Evolutionary conservation across 2,329 filamentous ascomycete species (phyloP).

Genomic region (Aspergillus pseudonomiae): DNA sequence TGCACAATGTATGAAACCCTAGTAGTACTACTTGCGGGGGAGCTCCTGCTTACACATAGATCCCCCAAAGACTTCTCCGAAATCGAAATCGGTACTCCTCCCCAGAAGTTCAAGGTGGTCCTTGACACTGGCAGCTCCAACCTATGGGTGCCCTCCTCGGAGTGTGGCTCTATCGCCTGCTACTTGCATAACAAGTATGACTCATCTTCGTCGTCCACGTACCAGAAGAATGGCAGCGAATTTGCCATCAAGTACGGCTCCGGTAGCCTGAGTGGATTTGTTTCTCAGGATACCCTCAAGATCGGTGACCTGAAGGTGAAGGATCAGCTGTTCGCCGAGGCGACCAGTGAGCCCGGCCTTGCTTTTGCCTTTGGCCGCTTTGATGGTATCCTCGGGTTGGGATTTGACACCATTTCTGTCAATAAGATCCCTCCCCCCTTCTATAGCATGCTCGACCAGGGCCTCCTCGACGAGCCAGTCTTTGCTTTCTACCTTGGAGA

Average conservation of each 20-base stretch:
- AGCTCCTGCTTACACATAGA: neutral
- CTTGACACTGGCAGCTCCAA: conserved; percentile 99
- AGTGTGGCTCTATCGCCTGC: conserved; percentile 95
- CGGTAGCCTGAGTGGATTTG: conserved; percentile 87
- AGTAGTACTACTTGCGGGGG: conserved; percentile 28
- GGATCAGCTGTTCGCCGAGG: conserved; percentile 93
- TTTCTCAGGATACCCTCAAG: conserved; percentile 81
- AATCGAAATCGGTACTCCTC: conserved; percentile 87
- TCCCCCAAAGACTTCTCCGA: conserved; percentile 82
- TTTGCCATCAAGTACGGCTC: conserved; percentile 97
- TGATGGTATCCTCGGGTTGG: conserved; percentile 93
- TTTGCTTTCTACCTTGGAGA: conserved; percentile 96
- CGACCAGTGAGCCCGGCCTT: conserved; percentile 90
- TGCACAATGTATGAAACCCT: conserved; percentile 79
- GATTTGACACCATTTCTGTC: conserved; percentile 95
- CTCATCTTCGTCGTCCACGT: conserved; percentile 82
- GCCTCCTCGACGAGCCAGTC: conserved; percentile 84
- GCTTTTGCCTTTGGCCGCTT: conserved; percentile 98
- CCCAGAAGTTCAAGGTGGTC: conserved; percentile 96
- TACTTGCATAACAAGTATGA: conserved; percentile 98
- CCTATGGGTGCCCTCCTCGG: conserved; percentile 91
- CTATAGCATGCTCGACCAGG: conserved; percentile 92
- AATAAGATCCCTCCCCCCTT: conserved; percentile 94
- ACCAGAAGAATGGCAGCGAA: conserved; percentile 88
- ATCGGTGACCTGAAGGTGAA: conserved; percentile 91